A percentile compares a stretch with the other conserved stretches of the same genome.
Conservation (phyloP, 768 basidiomycete genomes). For the Lactarius sanguifluus region DNA sequence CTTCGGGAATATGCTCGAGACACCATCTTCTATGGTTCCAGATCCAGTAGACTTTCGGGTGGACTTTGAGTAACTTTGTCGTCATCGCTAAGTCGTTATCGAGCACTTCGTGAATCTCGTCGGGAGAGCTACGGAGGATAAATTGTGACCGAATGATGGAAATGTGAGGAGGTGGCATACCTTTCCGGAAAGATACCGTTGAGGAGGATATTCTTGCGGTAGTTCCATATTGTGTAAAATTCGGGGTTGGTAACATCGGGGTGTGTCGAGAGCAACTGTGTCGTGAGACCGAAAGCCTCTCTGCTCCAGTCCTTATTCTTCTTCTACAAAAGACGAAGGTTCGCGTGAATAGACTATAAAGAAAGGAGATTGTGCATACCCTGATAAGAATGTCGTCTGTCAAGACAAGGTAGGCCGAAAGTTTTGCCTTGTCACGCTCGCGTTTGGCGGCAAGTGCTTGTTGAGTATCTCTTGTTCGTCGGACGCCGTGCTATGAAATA, state of each 20-base stretch:
- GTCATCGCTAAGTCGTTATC: conserved; percentile 78
- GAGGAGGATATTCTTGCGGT: conserved; percentile 76
- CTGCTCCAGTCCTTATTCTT: conserved; percentile 61
- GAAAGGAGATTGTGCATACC: conserved; percentile 44
- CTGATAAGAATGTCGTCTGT: conserved; percentile 61
- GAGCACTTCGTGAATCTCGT: conserved; percentile 62
- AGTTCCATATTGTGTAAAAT: conserved; percentile 97
- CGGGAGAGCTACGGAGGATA: conserved; percentile 49
- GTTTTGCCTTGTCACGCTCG: conserved; percentile 69
- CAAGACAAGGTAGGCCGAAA: conserved; percentile 71
- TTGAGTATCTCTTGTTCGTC: conserved; percentile 54
- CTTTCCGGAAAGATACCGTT: conserved; percentile 66
- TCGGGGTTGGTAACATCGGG: conserved; percentile 67
- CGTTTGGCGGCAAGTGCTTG: conserved; percentile 67
- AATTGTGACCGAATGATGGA: conserved; percentile 13
- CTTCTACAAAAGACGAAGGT: conserved; percentile 52
- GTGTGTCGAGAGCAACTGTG: conserved; percentile 61
- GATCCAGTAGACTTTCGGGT: conserved; percentile 98
- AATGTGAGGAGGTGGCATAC: conserved; percentile 40
- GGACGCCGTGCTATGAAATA: conserved; percentile 61
- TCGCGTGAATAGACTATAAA: conserved; percentile 14
- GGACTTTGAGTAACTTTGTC: conserved; percentile 70
- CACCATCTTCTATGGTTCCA: conserved; percentile 99
- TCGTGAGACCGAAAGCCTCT: conserved; percentile 79
- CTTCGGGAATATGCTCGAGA: conserved; percentile 78